phyloP scores from a whole-genome alignment of 148 eudicot species.

The Euryodendron excelsum region DNA sequence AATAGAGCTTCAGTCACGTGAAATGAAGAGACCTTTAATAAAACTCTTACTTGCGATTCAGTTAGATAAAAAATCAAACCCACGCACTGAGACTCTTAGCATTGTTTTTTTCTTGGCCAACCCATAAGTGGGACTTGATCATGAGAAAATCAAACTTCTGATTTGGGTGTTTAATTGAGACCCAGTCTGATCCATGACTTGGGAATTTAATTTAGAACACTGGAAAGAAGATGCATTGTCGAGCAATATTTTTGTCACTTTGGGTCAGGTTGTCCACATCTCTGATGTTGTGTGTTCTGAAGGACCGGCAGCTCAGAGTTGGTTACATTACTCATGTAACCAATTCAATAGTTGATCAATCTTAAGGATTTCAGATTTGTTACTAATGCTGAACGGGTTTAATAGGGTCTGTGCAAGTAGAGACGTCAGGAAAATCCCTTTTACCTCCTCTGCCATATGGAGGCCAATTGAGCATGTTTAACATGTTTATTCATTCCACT shows the following conservation, averaged over 20 bases:
- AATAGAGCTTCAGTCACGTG: neutral
- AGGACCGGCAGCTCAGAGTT: neutral
- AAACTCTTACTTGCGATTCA: neutral
- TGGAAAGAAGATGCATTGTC: neutral
- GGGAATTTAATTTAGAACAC: neutral
- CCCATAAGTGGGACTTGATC: neutral
- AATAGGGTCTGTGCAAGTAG: neutral
- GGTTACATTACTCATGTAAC: neutral
- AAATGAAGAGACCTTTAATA: neutral
- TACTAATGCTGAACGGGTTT: neutral
- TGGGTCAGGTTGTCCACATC: neutral
- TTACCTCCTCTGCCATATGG: neutral
- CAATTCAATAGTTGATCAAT: too few relatives aligned
- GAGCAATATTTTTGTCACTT: neutral
- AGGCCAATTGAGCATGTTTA: neutral
- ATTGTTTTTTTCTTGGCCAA: neutral
- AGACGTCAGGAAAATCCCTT: neutral
- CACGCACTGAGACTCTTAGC: neutral
- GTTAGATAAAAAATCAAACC: neutral
- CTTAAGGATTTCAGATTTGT: neutral
- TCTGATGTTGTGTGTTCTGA: neutral
- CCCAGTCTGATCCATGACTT: neutral
- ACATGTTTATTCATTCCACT: neutral
- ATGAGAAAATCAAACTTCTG: neutral
- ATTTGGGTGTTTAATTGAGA: too few relatives aligned